Conservation (phyloP, 441 rosid species). For the Populus hybrid region DNA sequence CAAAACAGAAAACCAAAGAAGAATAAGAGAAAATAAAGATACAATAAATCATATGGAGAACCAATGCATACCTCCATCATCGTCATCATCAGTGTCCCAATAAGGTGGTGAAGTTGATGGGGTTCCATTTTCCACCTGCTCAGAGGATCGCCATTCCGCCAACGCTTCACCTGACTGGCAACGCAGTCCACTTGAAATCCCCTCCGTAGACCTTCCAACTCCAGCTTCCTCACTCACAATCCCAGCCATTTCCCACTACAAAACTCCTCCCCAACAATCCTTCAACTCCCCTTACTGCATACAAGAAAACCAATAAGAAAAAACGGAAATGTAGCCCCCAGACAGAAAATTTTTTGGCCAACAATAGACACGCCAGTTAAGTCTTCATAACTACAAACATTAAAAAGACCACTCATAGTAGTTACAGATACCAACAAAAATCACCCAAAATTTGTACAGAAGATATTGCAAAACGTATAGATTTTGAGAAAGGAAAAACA, state of each 20-base stretch:
- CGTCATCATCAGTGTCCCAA: slow-evolving; percentile 81
- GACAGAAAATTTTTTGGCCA: slow-evolving; percentile 5
- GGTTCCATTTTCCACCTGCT: slow-evolving; percentile 81
- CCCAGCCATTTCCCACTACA: slow-evolving; percentile 67
- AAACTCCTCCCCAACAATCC: slow-evolving; percentile 34
- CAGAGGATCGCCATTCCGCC: slow-evolving; percentile 86
- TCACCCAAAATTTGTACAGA: neutral
- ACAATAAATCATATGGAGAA: slow-evolving; percentile 4
- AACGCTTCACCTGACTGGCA: slow-evolving; percentile 74
- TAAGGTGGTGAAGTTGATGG: slow-evolving; percentile 89
- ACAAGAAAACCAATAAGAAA: slow-evolving; percentile 15
- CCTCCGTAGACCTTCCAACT: slow-evolving; percentile 68
- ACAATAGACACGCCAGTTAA: neutral
- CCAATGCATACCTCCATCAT: slow-evolving; percentile 54
- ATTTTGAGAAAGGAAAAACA: neutral
- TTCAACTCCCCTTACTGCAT: slow-evolving; percentile 34
- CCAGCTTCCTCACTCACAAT: slow-evolving; percentile 60
- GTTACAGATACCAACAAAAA: no score
- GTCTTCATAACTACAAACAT: neutral
- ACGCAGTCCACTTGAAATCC: slow-evolving; percentile 51
- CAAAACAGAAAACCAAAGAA: neutral
- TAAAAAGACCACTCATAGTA: neutral
- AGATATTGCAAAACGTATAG: neutral
- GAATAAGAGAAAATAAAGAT: neutral
- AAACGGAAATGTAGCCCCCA: slow-evolving; percentile 10